Percentiles rank a stretch among this genome's conserved stretches.
phyloP scores from a whole-genome alignment of 495 filamentous ascomycete genomes.

The Penicillium flavigenum region DNA sequence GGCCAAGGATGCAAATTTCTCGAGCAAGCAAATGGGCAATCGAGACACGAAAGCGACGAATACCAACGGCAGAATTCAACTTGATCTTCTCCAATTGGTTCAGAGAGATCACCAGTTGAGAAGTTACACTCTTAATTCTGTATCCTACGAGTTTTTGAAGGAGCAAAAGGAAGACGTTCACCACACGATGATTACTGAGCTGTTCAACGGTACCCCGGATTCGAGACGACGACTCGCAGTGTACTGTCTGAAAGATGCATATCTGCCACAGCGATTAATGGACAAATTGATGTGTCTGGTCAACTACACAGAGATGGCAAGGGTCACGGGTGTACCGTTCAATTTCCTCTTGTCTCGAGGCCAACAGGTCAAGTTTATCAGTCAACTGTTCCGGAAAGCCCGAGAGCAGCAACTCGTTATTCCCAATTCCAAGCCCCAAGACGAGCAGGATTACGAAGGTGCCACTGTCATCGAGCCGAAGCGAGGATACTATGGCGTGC shows the following conservation, averaged over 20 bases:
- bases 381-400: slow-evolving; percentile 94
- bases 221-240: slow-evolving; percentile 86
- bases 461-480: slow-evolving; percentile 97
- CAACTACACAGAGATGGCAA: slow-evolving; percentile 99
- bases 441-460: slow-evolving; percentile 88
- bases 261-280: slow-evolving; percentile 89
- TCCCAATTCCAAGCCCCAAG: slow-evolving; percentile 69
- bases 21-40: slow-evolving; percentile 98
- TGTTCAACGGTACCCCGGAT: slow-evolving; percentile 93
- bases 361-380: slow-evolving; percentile 97
- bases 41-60: slow-evolving; percentile 92
- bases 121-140: slow-evolving; percentile 96
- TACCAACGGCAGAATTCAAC: slow-evolving; percentile 87
- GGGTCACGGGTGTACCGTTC: slow-evolving; percentile 98
- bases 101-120: slow-evolving; percentile 92
- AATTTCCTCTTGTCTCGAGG: slow-evolving; percentile 89
- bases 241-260: slow-evolving; percentile 98
- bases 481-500: slow-evolving; percentile 88
- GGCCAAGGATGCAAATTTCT: slow-evolving; percentile 77
- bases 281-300: slow-evolving; percentile 97
- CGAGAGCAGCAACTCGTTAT: slow-evolving; percentile 89
- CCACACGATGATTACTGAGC: slow-evolving; percentile 97
- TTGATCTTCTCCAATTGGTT: slow-evolving; percentile 89
- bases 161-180: slow-evolving; percentile 99
- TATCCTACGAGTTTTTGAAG: slow-evolving; percentile 92